phyloP scores from a whole-genome alignment of 2,329 filamentous ascomycete species.

The Cryphonectria radicalis region DNA sequence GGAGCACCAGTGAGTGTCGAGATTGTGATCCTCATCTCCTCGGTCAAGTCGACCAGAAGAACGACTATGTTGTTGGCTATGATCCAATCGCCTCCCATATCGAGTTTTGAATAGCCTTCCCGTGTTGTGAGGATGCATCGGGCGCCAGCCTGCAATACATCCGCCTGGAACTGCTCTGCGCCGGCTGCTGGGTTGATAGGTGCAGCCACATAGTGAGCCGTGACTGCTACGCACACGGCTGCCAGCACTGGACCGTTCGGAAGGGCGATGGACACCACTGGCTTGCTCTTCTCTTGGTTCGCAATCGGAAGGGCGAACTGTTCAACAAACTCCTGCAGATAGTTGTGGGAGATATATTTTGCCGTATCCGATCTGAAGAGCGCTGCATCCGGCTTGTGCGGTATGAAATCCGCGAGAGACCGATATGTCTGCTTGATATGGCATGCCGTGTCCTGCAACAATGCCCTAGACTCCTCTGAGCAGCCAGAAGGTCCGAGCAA shows the following conservation, averaged over 20 bases:
- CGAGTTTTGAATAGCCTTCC: constrained; percentile 22
- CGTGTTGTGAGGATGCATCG: constrained; percentile 25
- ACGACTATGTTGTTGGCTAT: constrained; percentile 19
- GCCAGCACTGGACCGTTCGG: constrained; percentile 32
- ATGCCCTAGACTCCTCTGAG: neutral
- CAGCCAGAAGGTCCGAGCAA: constrained; percentile 11
- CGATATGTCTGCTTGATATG: constrained; percentile 27
- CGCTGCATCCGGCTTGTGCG: constrained; percentile 14
- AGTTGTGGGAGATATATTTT: constrained; percentile 20
- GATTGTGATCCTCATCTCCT: constrained; percentile 25
- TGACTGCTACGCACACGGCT: constrained; percentile 31
- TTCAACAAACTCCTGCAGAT: constrained; percentile 19
- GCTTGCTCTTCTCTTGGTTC: constrained; percentile 3
- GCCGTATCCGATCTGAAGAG: constrained; percentile 16
- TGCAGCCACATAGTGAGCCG: constrained; percentile 30
- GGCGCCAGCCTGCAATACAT: constrained; percentile 27
- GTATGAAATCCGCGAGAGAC: constrained; percentile 26
- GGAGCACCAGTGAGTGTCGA: constrained; percentile 5
- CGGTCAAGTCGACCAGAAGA: constrained; percentile 15
- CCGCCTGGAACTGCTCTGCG: constrained; percentile 30
- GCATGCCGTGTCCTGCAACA: constrained; percentile 16
- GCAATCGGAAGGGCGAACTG: constrained; percentile 20
- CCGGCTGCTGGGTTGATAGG: constrained; percentile 30
- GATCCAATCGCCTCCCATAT: constrained; percentile 11
- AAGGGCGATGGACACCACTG: constrained; percentile 29